Percentiles rank a stretch among this genome's conserved stretches.
These are phyloP conservation scores for Westerdykella aurantiaca DNA, from an alignment of 2,329 filamentous ascomycete genomes.

Conservation along the genomic window DNA sequence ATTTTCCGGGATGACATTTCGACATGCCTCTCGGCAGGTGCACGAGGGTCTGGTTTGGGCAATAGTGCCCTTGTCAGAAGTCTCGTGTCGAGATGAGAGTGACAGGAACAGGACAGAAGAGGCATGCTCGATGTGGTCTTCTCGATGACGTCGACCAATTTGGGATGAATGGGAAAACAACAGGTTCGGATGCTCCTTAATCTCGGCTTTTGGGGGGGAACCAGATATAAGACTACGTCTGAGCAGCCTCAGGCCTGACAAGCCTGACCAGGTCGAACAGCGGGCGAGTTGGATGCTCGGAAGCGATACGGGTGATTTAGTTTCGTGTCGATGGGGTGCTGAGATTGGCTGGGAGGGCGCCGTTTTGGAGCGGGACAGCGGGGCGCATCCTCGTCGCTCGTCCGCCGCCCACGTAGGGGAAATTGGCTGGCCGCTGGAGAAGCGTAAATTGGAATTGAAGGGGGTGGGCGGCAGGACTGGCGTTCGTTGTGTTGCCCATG, in stretches of 20 bases:
- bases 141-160: conserved; percentile 10
- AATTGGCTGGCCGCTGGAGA: conserved; percentile 15
- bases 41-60: neutral
- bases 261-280: conserved; percentile 5
- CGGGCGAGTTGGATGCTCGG: conserved; percentile 20
- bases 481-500: conserved; percentile 4
- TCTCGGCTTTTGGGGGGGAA: conserved; percentile 29
- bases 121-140: too few species aligned
- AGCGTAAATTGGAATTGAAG: conserved; percentile 16
- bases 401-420: conserved; percentile 24
- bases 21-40: neutral
- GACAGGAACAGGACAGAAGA: too few species aligned
- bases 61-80: neutral
- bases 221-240: conserved; percentile 13
- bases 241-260: conserved; percentile 16
- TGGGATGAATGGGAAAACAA: conserved; percentile 19
- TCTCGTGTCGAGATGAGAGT: too few species aligned
- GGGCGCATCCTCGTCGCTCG: conserved; percentile 21
- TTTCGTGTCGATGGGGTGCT: conserved; percentile 9
- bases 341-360: conserved; percentile 24
- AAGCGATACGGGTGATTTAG: conserved; percentile 31
- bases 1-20: neutral
- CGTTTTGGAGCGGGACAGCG: conserved; percentile 18
- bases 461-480: conserved; percentile 10
- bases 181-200: conserved; percentile 33